Base-by-base conservation (phyloP, 768 basidiomycete species). In the Mycena maculata region DNA sequence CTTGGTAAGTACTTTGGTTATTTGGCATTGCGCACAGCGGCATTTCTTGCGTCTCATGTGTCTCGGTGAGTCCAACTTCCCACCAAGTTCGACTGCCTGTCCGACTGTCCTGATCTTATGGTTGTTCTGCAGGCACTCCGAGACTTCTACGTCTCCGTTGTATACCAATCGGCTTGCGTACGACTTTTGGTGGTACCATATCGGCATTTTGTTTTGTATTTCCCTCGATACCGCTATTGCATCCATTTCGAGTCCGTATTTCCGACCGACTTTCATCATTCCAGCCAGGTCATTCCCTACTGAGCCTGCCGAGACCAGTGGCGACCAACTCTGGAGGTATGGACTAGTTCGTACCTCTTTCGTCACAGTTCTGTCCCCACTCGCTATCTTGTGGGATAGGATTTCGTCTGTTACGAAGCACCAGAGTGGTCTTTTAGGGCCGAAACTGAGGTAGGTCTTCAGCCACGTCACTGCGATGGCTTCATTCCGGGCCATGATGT, bases 21-120 rank as follows among this genome's bases (percentile, higher is more conserved):
- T 22, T 3, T 28, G 7, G 33, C 69, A 71, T 0, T 25, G 1
- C 0, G 20, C 7, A 27, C 69, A 71, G 2, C 47, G 27, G 36
- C 66, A 71, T 33, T 63, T 25, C 11, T 4, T 53, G 4, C 45
- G 10, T n/a, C 42, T 6, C 33, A 10, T 36, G 36, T 66, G 68
- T 0, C 49, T 1, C 7, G 13, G 9, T 13, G 39, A 27, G 18
- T 31, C 39, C 13, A 39, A 23, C 11, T 45, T 52, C 23, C n/a
- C n/a, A 1, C 25, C 38, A 1, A 64, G 39, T 4, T n/a, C 31
- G 2, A 31, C 48, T 2, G 58, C 36, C 7, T 69, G 41, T 2
- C 59, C n/a, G 1, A 69, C 59, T 0, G 16, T 28, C 1, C 22
- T 28, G 2, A 66, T 16, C 0, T 36, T 23, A 15, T 67, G 59